A percentile compares a stretch with the other conserved stretches of the same genome.
These are phyloP conservation scores for Candida insectorum DNA, from an alignment of 805 yeast species.

Conservation along the genomic window DNA sequence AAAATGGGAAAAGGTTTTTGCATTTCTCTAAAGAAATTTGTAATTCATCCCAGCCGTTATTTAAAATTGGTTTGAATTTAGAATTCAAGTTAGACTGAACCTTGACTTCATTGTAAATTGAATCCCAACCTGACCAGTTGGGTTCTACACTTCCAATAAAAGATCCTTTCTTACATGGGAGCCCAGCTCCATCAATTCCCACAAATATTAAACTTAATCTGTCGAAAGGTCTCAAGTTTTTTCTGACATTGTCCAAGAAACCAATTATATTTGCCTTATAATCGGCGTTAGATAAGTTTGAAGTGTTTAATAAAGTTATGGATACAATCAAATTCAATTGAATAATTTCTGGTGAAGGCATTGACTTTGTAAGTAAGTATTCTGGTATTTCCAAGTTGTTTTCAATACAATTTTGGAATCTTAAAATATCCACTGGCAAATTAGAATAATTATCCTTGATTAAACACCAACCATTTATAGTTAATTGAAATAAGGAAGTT, in stretches of 20 bases:
- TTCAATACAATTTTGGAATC: constrained; percentile 32
- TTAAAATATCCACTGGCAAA: constrained; percentile 39
- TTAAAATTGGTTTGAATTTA: constrained; percentile 11
- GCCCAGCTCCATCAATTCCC: constrained; percentile 44
- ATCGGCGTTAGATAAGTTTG: constrained; percentile 20
- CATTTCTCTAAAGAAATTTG: constrained; percentile 24
- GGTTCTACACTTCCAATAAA: constrained; percentile 45
- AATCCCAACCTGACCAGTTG: constrained; percentile 50
- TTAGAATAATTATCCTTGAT: constrained; percentile 24
- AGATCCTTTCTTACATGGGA: constrained; percentile 34
- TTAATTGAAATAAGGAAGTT: constrained; percentile 39
- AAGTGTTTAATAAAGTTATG: constrained; percentile 36
- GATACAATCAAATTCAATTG: constrained; percentile 43
- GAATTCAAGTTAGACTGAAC: constrained; percentile 18
- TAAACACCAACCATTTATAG: constrained; percentile 49
- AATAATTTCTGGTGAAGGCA: constrained; percentile 37
- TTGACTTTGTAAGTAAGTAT: constrained; percentile 30
- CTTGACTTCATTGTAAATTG: constrained; percentile 34
- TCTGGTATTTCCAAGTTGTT: constrained; percentile 43
- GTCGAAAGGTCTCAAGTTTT: constrained; percentile 33
- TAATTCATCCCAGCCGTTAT: constrained; percentile 19
- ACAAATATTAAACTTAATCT: constrained; percentile 45
- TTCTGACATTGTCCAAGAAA: constrained; percentile 22
- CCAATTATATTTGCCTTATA: constrained; percentile 22
- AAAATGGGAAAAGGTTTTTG: constrained; percentile 23